Conservation (phyloP, 202 grass and related monocot genomes). For the Dendrocalamus latiflorus region DNA sequence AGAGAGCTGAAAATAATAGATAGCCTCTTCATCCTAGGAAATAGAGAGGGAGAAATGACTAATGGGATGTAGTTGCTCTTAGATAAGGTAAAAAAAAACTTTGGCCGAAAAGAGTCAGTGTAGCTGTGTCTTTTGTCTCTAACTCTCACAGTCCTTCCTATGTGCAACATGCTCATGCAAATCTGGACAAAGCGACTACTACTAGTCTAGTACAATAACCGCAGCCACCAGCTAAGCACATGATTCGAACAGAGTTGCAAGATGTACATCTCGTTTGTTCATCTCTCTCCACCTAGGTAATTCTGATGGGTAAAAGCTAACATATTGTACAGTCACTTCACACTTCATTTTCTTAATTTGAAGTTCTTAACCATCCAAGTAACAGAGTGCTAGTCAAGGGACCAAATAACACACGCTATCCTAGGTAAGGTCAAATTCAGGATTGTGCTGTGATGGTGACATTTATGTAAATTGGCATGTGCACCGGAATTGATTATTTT, state of each 20-base stretch:
- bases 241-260: not conserved
- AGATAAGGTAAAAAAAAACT: not conserved
- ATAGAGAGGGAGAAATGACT: too few species aligned
- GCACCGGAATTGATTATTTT: not conserved
- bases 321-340: not conserved
- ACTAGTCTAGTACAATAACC: constrained; percentile 5
- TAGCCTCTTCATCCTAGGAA: too few species aligned
- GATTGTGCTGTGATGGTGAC: constrained; percentile 33
- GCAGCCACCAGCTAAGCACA: constrained; percentile 28
- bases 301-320: not conserved
- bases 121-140: constrained; percentile 20
- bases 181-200: constrained; percentile 17
- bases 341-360: not conserved
- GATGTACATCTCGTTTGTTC: not conserved
- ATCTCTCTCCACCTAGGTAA: not conserved
- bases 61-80: too few species aligned
- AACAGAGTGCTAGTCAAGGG: constrained; percentile 11
- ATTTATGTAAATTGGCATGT: constrained; percentile 30
- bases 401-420: not conserved
- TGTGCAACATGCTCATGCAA: constrained; percentile 7
- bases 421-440: constrained; percentile 20
- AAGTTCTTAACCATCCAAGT: not conserved
- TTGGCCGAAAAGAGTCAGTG: not conserved
- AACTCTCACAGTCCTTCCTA: not conserved
- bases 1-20: too few species aligned